These are phyloP conservation scores for Aspergillus saccharolyticus DNA, from an alignment of 495 filamentous ascomycete species.

Conservation along the genomic window DNA sequence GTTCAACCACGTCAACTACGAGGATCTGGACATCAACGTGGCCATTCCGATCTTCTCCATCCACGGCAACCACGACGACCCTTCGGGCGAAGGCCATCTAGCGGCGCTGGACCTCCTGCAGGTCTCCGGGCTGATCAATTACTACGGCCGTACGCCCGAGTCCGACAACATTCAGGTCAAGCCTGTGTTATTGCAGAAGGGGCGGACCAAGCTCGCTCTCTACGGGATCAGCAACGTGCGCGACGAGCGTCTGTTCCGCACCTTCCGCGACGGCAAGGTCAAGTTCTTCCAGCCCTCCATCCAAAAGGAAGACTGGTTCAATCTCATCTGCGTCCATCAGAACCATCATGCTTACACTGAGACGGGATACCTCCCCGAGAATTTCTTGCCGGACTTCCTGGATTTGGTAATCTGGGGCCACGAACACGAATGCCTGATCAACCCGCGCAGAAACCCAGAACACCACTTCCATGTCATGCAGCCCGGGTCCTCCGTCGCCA, in stretches of 20 bases:
- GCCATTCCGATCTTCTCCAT: slow-evolving; percentile 98
- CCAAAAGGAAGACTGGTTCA: slow-evolving; percentile 92
- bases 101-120: slow-evolving; percentile 89
- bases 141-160: slow-evolving; percentile 88
- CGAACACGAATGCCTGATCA: slow-evolving; percentile 93
- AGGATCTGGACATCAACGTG: slow-evolving; percentile 96
- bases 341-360: slow-evolving; percentile 90
- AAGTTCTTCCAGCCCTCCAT: slow-evolving; percentile 83
- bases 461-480: slow-evolving; percentile 95
- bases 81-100: slow-evolving; percentile 84
- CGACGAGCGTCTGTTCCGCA: slow-evolving; percentile 89
- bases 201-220: slow-evolving; percentile 85
- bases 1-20: slow-evolving; percentile 93
- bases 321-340: slow-evolving; percentile 91
- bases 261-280: slow-evolving; percentile 88
- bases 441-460: slow-evolving; percentile 75
- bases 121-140: slow-evolving; percentile 87
- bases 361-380: slow-evolving; percentile 88
- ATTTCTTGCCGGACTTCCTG: slow-evolving; percentile 86
- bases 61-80: slow-evolving; percentile 98
- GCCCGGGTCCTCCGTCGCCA: slow-evolving; percentile 92
- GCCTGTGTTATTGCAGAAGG: slow-evolving; percentile 90
- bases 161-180: slow-evolving; percentile 89
- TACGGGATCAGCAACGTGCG: slow-evolving; percentile 97
- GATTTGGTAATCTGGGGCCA: slow-evolving; percentile 96